Conservation (phyloP, 768 basidiomycete species). For the Cystoderma amianthinum region DNA sequence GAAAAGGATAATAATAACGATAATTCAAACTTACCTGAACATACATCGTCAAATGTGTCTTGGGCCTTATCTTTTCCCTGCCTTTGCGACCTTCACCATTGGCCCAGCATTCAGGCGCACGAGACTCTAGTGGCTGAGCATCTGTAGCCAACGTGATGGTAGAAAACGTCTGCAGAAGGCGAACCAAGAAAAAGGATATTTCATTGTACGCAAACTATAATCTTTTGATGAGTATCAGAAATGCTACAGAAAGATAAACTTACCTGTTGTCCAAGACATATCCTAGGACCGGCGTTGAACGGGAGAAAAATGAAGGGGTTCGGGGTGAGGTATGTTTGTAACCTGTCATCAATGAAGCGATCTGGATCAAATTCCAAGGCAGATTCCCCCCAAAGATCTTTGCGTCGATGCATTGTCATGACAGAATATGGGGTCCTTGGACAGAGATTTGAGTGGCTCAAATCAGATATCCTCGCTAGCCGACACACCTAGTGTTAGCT, state of each 20-base stretch:
- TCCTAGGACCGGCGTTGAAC: conserved; percentile 32
- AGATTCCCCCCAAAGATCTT: conserved; percentile 34
- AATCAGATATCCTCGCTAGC: background rate
- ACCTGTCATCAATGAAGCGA: conserved; percentile 29
- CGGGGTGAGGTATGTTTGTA: conserved; percentile 23
- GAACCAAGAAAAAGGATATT: conserved; percentile 40
- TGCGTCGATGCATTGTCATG: conserved; percentile 33
- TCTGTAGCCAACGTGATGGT: conserved; percentile 21
- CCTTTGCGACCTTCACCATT: conserved; percentile 18
- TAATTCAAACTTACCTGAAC: conserved; percentile 29
- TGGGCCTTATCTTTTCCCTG: conserved; percentile 24
- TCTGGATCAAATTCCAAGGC: conserved; percentile 32
- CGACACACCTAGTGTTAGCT: conserved; percentile 2
- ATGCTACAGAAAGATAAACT: conserved; percentile 2
- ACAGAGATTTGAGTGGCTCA: background rate
- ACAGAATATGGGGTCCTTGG: conserved; percentile 25
- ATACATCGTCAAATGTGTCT: conserved; percentile 29
- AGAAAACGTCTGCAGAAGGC: conserved; percentile 32
- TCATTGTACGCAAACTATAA: conserved; percentile 36
- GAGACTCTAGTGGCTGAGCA: conserved; percentile 21
- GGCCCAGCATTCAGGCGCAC: conserved; percentile 31
- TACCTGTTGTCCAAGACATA: conserved; percentile 16
- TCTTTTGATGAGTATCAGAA: background rate
- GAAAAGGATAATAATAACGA: too few relatives aligned
- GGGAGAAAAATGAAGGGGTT: too few relatives aligned